Conservation (phyloP, 352 stramenopile species). For the Thraustotheca clavata region DNA sequence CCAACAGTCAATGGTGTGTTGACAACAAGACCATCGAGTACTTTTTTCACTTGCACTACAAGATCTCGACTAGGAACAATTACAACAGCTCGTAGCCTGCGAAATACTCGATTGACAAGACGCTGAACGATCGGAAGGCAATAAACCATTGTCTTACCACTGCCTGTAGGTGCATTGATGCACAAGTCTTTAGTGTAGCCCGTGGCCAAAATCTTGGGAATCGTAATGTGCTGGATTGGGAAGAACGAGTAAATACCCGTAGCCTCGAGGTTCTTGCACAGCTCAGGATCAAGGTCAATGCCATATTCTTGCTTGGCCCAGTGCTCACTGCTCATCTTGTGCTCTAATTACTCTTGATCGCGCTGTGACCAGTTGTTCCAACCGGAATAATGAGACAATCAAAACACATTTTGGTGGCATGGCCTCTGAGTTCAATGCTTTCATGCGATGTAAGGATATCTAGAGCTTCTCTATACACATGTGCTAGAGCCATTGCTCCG, state of each 20-base stretch:
- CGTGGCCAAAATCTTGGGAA: constrained; percentile 86
- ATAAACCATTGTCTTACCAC: constrained; percentile 97
- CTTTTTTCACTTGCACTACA: constrained; percentile 82
- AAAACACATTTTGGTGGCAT: too few relatives aligned
- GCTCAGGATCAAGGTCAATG: constrained; percentile 32
- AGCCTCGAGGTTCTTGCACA: constrained; percentile 32
- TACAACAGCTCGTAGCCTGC: constrained; percentile 90
- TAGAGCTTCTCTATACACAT: too few relatives aligned
- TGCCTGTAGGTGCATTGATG: constrained; percentile 95
- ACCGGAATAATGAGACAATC: too few relatives aligned
- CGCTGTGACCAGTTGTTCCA: too few relatives aligned
- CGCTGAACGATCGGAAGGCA: constrained; percentile 93
- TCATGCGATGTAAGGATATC: too few relatives aligned
- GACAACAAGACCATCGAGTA: constrained; percentile 50
- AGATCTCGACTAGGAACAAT: constrained; percentile 96
- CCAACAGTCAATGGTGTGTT: constrained; percentile 82
- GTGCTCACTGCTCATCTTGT: constrained; percentile 22
- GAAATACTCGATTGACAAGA: constrained; percentile 68
- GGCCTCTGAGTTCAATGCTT: too few relatives aligned
- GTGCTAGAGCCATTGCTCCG: too few relatives aligned
- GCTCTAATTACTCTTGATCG: too few relatives aligned
- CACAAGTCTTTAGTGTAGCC: constrained; percentile 83
- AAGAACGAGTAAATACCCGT: constrained; percentile 87
- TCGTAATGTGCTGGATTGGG: constrained; percentile 91
- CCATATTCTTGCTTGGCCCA: constrained; percentile 24